Base-by-base conservation (phyloP, 805 yeast genomes). In the Ogataea glucozyma region DNA sequence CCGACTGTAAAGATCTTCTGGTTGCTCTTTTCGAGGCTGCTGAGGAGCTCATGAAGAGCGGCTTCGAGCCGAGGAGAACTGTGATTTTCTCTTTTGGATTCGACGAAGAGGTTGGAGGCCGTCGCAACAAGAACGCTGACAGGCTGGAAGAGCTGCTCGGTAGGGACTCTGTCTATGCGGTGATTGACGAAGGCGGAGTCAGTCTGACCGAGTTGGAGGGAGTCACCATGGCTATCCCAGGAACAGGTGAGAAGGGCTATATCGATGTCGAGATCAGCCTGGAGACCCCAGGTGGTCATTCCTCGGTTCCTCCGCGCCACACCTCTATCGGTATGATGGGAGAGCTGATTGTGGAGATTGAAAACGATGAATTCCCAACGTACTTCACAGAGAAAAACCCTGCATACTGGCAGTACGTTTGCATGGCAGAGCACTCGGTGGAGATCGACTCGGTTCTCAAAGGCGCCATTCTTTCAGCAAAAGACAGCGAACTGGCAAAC, bases 241-340 rank as follows among this genome's bases (percentile, higher is more conserved):
- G 71, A 10, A 70, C 75, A 2, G 71, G 75, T 9, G 80, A 75
- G 50, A 75, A 75, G 55, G 80, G 80, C 0, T 64, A 69, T 43
- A 45, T 72, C 29, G 66, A 75, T 52, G 54, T 73, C 2, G 47
- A 57, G n/a, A 61, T 75, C 31, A 68, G 64, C 17, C 54, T 75
- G 26, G 65, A 52, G 33, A 68, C 75, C 6, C 74, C 73, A 4
- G 80, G 79, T 18, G 79, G 79, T 0, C 80, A 75, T 54, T 72
- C 78, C 0, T 70, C 76, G 0, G 58, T 73, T 14, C 79, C 80
- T 4, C 78, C 76, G 13, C 59, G 64, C 16, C 76, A 73, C 52
- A 73, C 79, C 0, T 57, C 71, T 1, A 74, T 75, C 51, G 79
- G 80, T 0, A 62, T 73, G 3, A 58, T 73, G 56, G 64, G 76